Base-by-base conservation (phyloP, 2,329 filamentous ascomycete genomes). In the Colletotrichum sp. region DNA sequence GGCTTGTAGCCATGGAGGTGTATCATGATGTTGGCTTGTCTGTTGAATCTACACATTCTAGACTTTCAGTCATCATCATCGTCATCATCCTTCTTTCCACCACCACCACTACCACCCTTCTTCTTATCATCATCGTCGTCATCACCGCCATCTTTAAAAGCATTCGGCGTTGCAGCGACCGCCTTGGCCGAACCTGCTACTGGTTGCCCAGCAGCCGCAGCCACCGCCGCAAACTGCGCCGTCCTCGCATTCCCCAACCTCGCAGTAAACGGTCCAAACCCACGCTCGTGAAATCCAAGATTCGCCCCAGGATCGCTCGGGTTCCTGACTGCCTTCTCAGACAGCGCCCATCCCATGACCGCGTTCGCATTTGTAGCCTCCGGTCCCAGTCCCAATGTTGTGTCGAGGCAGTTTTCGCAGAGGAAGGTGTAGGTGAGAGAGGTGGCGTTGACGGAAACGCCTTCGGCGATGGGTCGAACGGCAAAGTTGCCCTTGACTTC, bases 381-480 rank as follows among this genome's bases (percentile, higher is more conserved):
- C 0, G 82, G 78, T 0, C 78, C 79, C 7, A 84, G 79, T 1
- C 83, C 83, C 2, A 83, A 69, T 5, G 77, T 68, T 0, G 80
- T 74, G 62, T 80, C 80, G 10, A 86, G 78, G 64, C 84, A 85
- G 13, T 80, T 80, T 60, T 85, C 81, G 80, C 87, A 89, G 8
- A 89, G 80, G 79, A 88, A 88, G 1, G 87, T 88, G 78, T 86
- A 88, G 0, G 84, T 84, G 67, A 87, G 84, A 74, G 85, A 84
- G 1, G 85, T 86, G 62, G 77, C 80, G 80, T 87, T 88, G 72
- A 86, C 83, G 36, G 82, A 83, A 8, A 86, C 87, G 2, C 84
- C 86, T n/a, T 84, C 83, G 7, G 83, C 77, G 56, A 88, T 87
- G 18, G 86, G 82, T 4, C 79, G 79, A 9, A 87, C 82, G 3